phyloP scores from a whole-genome alignment of 129 eudicot genomes.

The Kitagawia praeruptora region DNA sequence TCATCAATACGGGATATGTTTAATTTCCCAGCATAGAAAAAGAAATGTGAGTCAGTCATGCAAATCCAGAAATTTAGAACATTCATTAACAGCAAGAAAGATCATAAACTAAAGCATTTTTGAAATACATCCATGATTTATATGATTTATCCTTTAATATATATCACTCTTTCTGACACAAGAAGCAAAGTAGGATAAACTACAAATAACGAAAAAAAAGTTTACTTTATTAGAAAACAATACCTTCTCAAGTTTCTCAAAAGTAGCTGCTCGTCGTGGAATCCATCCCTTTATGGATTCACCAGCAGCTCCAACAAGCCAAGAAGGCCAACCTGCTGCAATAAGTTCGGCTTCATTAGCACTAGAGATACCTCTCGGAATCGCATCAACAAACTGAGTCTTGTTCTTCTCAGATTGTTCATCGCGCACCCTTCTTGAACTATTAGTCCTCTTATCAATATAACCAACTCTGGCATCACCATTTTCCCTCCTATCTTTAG shows the following conservation, averaged over 20 bases:
- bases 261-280: constrained; percentile 69
- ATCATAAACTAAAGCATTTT: background rate
- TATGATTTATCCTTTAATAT: background rate
- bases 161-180: background rate
- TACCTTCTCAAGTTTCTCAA: constrained; percentile 82
- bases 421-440: constrained; percentile 47
- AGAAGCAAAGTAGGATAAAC: background rate
- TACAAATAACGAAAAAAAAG: background rate
- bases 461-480: constrained; percentile 40
- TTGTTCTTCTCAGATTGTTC: constrained; percentile 39
- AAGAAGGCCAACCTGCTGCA: constrained; percentile 93
- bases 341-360: constrained; percentile 59
- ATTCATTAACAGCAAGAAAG: background rate
- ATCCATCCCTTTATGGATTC: constrained; percentile 85
- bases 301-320: constrained; percentile 71
- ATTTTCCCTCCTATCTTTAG: constrained; percentile 26
- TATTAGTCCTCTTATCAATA: constrained; percentile 41
- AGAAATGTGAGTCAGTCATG: background rate
- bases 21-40: background rate
- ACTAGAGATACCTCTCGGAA: constrained; percentile 35
- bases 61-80: background rate
- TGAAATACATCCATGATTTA: background rate
- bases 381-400: constrained; percentile 21
- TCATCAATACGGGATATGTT: background rate
- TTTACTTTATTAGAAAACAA: background rate